Base-by-base conservation (phyloP, 352 stramenopile genomes). In the Phytophthora podocarpi region DNA sequence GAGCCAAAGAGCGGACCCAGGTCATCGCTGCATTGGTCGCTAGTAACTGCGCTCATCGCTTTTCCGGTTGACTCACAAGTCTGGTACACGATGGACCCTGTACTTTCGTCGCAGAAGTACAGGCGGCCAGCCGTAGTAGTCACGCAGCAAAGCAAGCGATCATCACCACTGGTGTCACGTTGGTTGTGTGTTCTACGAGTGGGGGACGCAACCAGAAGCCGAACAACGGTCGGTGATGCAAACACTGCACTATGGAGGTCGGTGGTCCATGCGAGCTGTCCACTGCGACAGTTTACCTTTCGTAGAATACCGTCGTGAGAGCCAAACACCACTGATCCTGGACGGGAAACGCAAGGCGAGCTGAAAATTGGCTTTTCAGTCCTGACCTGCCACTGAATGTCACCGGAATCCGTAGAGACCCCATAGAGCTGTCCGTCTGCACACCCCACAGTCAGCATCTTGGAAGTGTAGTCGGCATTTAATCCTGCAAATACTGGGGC, bases 341-440 rank as follows among this genome's bases (percentile, higher is more conserved):
- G 24, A 5, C 9, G 6, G 30, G 78, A 88, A 20, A 88, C 43
- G 28, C 69, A 79, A 15, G 78, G 80, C 2, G 78, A 85, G 50
- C 76, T 85, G 50, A 90, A 88, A 42, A 90, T 74, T 6, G 80
- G 76, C 28, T 87, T 85, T 0, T 68, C 36, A 0, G 80, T 88
- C 27, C 56, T 6, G 10, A 81, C 3, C 23, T 59, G 48, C 81
- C 81, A 90, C 8, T 32, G 45, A 13, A 65, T 57, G 0, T 20
- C 40, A 1, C 81, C 81, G n/a, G 31, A 39, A 5, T 15, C 16
- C n/a, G 63, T 51, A 4, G 45, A 37, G 1, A 87, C 13, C 2
- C 67, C 76, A 39, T 87, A 89, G 20, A 90, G 20, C 1, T 58
- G 23, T 4, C 76, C 70, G 34, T 90, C 70, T 1, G 76, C 78